These are phyloP conservation scores for Phanerochaete sordida DNA, from an alignment of 768 basidiomycete genomes.

Conservation along the genomic window DNA sequence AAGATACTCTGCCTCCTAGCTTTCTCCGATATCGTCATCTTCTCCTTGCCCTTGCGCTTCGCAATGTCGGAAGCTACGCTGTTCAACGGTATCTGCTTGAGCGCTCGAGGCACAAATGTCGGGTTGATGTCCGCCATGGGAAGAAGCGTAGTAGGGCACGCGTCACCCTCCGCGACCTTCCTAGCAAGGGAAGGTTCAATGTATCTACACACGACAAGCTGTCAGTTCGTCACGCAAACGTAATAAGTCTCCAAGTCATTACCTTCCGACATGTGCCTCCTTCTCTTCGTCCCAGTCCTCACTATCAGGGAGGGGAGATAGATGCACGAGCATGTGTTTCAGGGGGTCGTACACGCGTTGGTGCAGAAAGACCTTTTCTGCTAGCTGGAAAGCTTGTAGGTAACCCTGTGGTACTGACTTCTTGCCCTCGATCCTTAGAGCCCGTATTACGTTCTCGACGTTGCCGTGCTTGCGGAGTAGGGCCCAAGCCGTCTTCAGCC, in stretches of 20 bases:
- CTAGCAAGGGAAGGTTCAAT: slow-evolving; percentile 63
- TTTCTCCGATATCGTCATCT: slow-evolving; percentile 14
- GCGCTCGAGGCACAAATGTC: slow-evolving; percentile 48
- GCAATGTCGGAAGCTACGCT: slow-evolving; percentile 21
- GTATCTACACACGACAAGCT: slow-evolving; percentile 40
- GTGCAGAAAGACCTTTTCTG: slow-evolving; percentile 90
- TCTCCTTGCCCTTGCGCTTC: slow-evolving; percentile 48
- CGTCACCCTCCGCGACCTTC: slow-evolving; percentile 61
- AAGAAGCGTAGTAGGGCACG: slow-evolving; percentile 63
- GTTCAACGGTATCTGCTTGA: slow-evolving; percentile 37
- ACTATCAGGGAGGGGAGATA: slow-evolving; percentile 57
- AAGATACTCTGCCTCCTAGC: slow-evolving; percentile 40
- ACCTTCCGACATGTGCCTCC: slow-evolving; percentile 77
- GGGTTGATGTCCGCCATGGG: slow-evolving; percentile 83
- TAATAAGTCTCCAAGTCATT: slow-evolving; percentile 22
- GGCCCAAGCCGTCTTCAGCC: slow-evolving; percentile 88
- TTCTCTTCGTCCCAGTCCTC: slow-evolving; percentile 51
- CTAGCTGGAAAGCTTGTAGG: slow-evolving; percentile 66
- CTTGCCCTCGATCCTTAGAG: slow-evolving; percentile 78
- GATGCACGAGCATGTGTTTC: slow-evolving; percentile 59
- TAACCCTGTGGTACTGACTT: slow-evolving; percentile 78
- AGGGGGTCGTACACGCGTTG: slow-evolving; percentile 89
- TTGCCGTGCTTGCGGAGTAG: slow-evolving; percentile 84
- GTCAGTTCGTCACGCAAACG: slow-evolving; percentile 10
- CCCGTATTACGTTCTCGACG: slow-evolving; percentile 76